Evolutionary conservation across 2,329 filamentous ascomycete genomes (phyloP), one percentile per base, ranked within the genome.

Genomic region (Fusarium ambrosium): DNA sequence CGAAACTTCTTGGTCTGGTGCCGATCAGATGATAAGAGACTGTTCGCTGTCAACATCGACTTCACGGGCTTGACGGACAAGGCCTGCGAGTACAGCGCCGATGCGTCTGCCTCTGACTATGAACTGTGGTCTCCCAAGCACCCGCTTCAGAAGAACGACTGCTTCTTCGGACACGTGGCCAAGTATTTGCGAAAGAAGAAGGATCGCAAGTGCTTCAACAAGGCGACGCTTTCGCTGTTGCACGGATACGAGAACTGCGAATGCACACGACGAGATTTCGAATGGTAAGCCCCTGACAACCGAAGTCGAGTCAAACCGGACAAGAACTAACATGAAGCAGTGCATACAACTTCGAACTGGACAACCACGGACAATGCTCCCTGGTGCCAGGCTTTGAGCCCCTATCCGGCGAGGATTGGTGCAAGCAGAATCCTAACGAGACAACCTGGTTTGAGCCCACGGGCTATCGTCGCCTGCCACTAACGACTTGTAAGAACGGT

Each of bases 1-100:
- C 92, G 94, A 64, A 97, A 97, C 81, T 98, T 99, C 82, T 83
- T 99, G 22, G 87, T 99, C 22, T 99, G 97, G 97, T 94, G 92
- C 70, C 89, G 90, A 70, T 78, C 79, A 14, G 84, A 86, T 62
- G 86, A 87, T 39, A 88, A 88, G 60, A 86, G 90, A 66, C 83
- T 95, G 20, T 89, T 93, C 62, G 92, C 95, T 0, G 86, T 97
- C 79, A 97, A 97, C 75, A 82, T 99, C 9, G 97, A 99, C 84
- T 99, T 99, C 81, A 92, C 92, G 6, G 93, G 94, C 5, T 87
- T 98, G 58, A 90, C 93, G 55, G 90, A 95, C 78, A 88, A 90
- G 68, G 84, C 91, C 63, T 99, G 97, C 85, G 86, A 92, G 61
- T 85, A 93, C 64, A 86, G 93, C 69, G 91, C 96, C 18, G 87